Conservation (phyloP, 352 stramenopile species). For the Phytopythium boreale region DNA sequence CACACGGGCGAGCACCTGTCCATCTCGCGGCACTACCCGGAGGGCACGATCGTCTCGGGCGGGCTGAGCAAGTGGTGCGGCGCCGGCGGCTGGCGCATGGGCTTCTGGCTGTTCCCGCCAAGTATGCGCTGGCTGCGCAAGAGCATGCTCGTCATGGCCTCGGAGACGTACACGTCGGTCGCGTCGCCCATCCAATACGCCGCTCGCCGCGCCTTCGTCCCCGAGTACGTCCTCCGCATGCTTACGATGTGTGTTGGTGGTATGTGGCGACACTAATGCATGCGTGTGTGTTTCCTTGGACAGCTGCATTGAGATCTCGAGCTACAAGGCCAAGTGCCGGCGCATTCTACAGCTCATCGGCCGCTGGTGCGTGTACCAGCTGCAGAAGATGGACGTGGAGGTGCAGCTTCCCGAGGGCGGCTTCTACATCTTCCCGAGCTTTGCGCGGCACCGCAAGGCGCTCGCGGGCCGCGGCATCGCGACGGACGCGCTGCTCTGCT, state of each 20-base stretch:
- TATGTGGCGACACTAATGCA: not conserved
- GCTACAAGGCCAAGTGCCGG: conserved; percentile 82
- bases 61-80: conserved; percentile 88
- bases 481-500: conserved; percentile 73
- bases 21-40: conserved; percentile 83
- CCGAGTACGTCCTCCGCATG: conserved; percentile 35
- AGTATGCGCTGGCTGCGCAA: conserved; percentile 79
- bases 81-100: conserved; percentile 85
- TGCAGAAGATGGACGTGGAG: conserved; percentile 83
- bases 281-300: not conserved
- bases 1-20: conserved; percentile 71
- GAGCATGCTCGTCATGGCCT: conserved; percentile 88
- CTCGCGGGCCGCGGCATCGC: conserved; percentile 57
- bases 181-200: conserved; percentile 85
- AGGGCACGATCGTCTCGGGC: conserved; percentile 86
- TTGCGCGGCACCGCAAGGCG: conserved; percentile 63
- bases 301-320: conserved; percentile 71
- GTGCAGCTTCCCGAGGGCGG: conserved; percentile 72
- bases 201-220: conserved; percentile 72
- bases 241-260: not conserved
- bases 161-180: conserved; percentile 87
- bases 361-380: conserved; percentile 78
- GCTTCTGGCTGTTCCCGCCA: conserved; percentile 83
- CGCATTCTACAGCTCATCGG: conserved; percentile 82
- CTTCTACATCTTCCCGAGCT: conserved; percentile 86